These are phyloP conservation scores for Ajuga reptans DNA, from an alignment of 305 asterid species.

Conservation along the genomic window DNA sequence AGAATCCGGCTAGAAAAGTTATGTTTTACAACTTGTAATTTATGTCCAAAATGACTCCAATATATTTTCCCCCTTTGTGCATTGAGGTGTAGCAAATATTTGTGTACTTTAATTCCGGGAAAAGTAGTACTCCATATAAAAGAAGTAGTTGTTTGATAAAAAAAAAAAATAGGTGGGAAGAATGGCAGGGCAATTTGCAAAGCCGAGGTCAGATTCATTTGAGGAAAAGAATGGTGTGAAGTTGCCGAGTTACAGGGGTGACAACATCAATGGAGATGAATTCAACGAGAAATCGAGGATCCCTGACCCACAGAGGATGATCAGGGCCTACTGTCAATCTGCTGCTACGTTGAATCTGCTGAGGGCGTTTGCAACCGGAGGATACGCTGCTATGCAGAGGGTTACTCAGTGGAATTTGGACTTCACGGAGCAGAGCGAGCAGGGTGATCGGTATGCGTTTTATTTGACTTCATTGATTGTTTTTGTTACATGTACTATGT, in stretches of 20 bases:
- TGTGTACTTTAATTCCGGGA: no score
- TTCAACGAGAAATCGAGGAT: constrained; percentile 55
- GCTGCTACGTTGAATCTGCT: constrained; percentile 79
- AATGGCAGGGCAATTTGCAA: constrained; percentile 91
- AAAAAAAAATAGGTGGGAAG: constrained; percentile 55
- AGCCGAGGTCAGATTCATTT: constrained; percentile 68
- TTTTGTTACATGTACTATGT: not conserved
- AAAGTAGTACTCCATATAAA: no score
- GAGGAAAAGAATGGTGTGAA: constrained; percentile 76
- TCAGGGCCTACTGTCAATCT: constrained; percentile 77
- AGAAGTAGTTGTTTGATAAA: no score
- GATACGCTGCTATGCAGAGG: constrained; percentile 84
- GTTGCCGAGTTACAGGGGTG: constrained; percentile 82
- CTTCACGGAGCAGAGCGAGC: constrained; percentile 75
- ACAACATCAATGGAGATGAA: constrained; percentile 71
- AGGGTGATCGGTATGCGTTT: constrained; percentile 61
- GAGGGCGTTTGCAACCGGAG: constrained; percentile 83
- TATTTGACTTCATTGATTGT: not conserved
- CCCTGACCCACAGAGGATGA: constrained; percentile 84
- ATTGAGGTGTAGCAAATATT: no score
- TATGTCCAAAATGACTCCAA: no score
- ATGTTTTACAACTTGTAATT: no score
- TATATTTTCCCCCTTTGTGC: no score
- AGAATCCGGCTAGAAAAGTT: no score
- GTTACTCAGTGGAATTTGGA: constrained; percentile 78